A percentile compares a stretch with the other conserved stretches of the same genome.
Conservation (phyloP, 2,329 filamentous ascomycete species). For the Pestalotiopsis sp. region DNA sequence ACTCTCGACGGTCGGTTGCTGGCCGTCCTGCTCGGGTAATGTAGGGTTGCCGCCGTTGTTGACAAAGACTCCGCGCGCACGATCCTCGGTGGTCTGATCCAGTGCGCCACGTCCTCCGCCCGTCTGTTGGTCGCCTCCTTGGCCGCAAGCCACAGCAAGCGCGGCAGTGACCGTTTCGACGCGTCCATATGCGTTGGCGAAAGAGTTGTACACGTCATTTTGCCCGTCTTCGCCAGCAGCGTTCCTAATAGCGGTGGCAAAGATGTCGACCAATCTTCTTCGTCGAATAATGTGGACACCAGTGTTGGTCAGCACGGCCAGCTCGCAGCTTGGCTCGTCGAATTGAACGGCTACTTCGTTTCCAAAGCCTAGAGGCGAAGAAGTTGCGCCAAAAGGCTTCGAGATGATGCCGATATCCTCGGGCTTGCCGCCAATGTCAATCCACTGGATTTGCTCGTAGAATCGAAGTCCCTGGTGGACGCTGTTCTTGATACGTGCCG, state of each 20-base stretch:
- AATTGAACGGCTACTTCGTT: slow-evolving; percentile 98
- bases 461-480: slow-evolving; percentile 58
- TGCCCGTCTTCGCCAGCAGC: slow-evolving; percentile 76
- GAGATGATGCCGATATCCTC: slow-evolving; percentile 80
- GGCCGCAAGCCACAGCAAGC: slow-evolving; percentile 90
- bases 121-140: slow-evolving; percentile 73
- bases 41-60: slow-evolving; percentile 88
- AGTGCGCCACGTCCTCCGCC: slow-evolving; percentile 73
- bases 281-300: slow-evolving; percentile 86
- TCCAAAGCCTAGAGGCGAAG: slow-evolving; percentile 76
- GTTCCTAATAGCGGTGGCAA: slow-evolving; percentile 76
- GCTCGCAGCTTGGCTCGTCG: slow-evolving; percentile 73
- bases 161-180: slow-evolving; percentile 89
- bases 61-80: slow-evolving; percentile 84
- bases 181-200: slow-evolving; percentile 83
- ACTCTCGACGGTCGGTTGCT: slow-evolving; percentile 72
- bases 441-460: slow-evolving; percentile 78
- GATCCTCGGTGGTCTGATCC: slow-evolving; percentile 83
- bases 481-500: slow-evolving; percentile 74
- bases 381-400: slow-evolving; percentile 67
- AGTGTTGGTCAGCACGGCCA: slow-evolving; percentile 88
- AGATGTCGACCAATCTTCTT: slow-evolving; percentile 85
- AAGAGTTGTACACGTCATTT: slow-evolving; percentile 78
- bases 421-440: slow-evolving; percentile 70
- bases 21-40: slow-evolving; percentile 75